Evolutionary conservation across 176 grass and related monocot genomes (phyloP), one percentile per base, ranked within the genome.

Genomic region (Saccharum officinarum): DNA sequence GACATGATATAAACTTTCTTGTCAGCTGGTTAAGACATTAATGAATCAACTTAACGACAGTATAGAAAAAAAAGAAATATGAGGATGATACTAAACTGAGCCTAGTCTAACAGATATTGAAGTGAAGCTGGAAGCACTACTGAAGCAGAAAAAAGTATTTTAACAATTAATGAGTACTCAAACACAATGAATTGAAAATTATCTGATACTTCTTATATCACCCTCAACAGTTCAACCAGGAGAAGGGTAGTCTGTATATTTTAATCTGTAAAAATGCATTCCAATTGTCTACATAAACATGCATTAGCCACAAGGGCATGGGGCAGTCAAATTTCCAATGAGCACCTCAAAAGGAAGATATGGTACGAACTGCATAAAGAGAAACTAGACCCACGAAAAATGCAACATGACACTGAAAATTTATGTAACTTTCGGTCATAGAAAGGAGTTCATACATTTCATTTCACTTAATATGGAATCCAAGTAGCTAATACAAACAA

Each of bases 391-490:
- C 5, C 23, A 42, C 10, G 6, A 7, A 30, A 42, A 16, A 79
- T 18, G 59, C 3, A 62, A 60, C 8, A 64, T 37, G 15, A 44
- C 38, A 63, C 37, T 28, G 14, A 10, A 18, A 5, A 50, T 23
- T 61, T 78, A 4, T 64, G 38, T 18, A 78, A 41, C 54, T 26
- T 62, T 34, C 54, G 4, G 8, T 6, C 22, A 82, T 42, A 30
- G 14, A 40, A 4, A 69, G 11, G 1, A 54, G 0, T 54, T 22
- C 52, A 79, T 45, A 40, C 9, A 63, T 79, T 79, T 23, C 45
- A 79, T 73, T 65, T 79, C 38, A 42, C 57, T 61, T 41, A 60
- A 54, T 44, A 61, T 61, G 37, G 7, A 82, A 70, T 36, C 47
- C 18, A 83, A 5, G 23, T 42, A 71, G 4, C 38, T 46, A 28